Conservation (phyloP, 345 rosid species). For the Cardamine chenopodiifolia region DNA sequence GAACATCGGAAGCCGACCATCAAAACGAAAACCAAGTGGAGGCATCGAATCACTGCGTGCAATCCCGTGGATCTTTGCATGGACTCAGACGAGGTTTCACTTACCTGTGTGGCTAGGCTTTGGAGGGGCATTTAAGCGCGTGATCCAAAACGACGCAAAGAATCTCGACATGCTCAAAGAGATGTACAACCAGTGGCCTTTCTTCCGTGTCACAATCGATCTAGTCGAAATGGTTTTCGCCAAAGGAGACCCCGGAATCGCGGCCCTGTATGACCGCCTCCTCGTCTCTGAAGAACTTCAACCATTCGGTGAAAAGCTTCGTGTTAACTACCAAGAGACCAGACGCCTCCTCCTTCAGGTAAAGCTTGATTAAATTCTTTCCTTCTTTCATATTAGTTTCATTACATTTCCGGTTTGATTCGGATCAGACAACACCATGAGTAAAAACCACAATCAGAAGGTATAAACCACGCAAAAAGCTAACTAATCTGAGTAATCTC, state of each 20-base stretch:
- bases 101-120: constrained; percentile 97
- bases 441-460: background rate
- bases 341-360: constrained; percentile 86
- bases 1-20: constrained; percentile 98
- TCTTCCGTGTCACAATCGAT: constrained; percentile 92
- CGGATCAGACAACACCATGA: background rate
- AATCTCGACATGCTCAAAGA: constrained; percentile 86
- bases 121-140: constrained; percentile 76
- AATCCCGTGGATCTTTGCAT: constrained; percentile 98
- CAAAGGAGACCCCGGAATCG: constrained; percentile 94
- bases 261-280: constrained; percentile 84
- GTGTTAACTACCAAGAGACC: constrained; percentile 71
- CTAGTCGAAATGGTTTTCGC: constrained; percentile 97
- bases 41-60: constrained; percentile 98
- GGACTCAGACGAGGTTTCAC: constrained; percentile 98
- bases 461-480: background rate
- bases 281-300: constrained; percentile 77
- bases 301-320: constrained; percentile 76
- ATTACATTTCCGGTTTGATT: background rate
- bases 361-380: no score
- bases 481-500: background rate
- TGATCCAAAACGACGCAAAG: constrained; percentile 66
- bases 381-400: no score
- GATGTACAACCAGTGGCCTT: constrained; percentile 97
- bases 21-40: constrained; percentile 92